Base-by-base conservation (phyloP, 305 asterid genomes). In the Fraxinus latifolia region DNA sequence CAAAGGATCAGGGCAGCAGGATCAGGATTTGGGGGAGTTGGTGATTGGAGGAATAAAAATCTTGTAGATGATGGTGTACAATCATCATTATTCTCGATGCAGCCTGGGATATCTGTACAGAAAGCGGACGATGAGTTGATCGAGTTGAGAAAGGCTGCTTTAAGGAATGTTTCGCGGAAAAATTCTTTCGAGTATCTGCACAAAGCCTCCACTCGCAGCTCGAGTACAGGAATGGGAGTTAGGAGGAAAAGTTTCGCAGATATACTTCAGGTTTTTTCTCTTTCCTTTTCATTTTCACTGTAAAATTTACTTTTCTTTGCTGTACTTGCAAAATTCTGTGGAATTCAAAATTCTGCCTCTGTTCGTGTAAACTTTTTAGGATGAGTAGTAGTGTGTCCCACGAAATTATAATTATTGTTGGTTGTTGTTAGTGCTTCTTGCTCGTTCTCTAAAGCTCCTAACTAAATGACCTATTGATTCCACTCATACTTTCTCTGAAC, bases 231-330 rank as follows among this genome's bases (percentile, higher is more conserved):
- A 82, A 85, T 92, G 91, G 96, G 95, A 6, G 85, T 8, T 67
- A 87, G 95, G 87, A 89, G 91, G 85, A 95, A 94, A 91, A 95
- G 99, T 65, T 95, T 95, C 82, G 98, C 97, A n/a, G 97, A 95
- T 83, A 91, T 93, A 65, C 88, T 93, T 58, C 99, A 95, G 98
- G 98, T 94, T 79, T 74, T 50, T 75, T 32, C 37, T 65, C 65
- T 83, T 80, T 62, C 62, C 37, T 77, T 9, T 34, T 29, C 36
- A 23, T 75, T 11, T 15, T 80, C 36, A 27, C 19, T 58, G 60
- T 42, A 34, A 29, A n/a, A 6, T 53, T 12, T 67, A 62, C 27
- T 15, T 37, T 62, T 14, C 62, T 14, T 34, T 62, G 12, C 44
- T 25, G 37, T 55, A 75, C 47, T 74, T 29, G 27, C 42, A 34